A percentile compares a stretch with the other conserved stretches of the same genome.
Conservation (phyloP, 495 filamentous ascomycete genomes). For the Melanomma pulvis-pyrius region DNA sequence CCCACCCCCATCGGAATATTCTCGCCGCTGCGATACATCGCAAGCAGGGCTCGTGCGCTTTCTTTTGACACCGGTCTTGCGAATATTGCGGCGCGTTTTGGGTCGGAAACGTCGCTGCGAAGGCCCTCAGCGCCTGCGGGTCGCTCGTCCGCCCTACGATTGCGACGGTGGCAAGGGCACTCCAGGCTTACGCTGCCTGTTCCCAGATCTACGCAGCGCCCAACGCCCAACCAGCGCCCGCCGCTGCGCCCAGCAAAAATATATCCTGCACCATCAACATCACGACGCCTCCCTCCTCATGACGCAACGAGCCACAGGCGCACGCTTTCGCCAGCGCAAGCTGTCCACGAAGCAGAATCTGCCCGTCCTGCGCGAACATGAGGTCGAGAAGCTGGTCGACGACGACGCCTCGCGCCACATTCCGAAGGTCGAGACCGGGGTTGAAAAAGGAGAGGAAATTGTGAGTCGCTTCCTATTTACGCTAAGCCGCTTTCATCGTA, state of each 20-base stretch:
- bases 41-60: slow-evolving; percentile 4
- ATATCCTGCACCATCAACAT: neutral
- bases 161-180: neutral
- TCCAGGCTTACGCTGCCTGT: slow-evolving; percentile 11
- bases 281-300: slow-evolving; percentile 17
- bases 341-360: slow-evolving; percentile 85
- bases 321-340: slow-evolving; percentile 75
- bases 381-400: slow-evolving; percentile 73
- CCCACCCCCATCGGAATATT: slow-evolving; percentile 29
- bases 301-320: slow-evolving; percentile 39
- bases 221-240: neutral
- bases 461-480: slow-evolving; percentile 63
- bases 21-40: slow-evolving; percentile 3
- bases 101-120: slow-evolving; percentile 24
- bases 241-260: neutral
- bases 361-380: slow-evolving; percentile 81
- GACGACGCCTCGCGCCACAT: slow-evolving; percentile 67
- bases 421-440: slow-evolving; percentile 90
- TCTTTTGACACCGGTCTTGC: slow-evolving; percentile 34
- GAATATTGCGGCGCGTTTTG: slow-evolving; percentile 22
- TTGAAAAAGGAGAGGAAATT: slow-evolving; percentile 95
- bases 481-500: slow-evolving; percentile 44
- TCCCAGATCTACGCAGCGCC: slow-evolving; percentile 8
- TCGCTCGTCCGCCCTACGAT: neutral
- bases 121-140: slow-evolving; percentile 1